A percentile compares a stretch with the other conserved stretches of the same genome.
Conservation (phyloP, 257 asterid genomes). For the Echites panduratus region DNA sequence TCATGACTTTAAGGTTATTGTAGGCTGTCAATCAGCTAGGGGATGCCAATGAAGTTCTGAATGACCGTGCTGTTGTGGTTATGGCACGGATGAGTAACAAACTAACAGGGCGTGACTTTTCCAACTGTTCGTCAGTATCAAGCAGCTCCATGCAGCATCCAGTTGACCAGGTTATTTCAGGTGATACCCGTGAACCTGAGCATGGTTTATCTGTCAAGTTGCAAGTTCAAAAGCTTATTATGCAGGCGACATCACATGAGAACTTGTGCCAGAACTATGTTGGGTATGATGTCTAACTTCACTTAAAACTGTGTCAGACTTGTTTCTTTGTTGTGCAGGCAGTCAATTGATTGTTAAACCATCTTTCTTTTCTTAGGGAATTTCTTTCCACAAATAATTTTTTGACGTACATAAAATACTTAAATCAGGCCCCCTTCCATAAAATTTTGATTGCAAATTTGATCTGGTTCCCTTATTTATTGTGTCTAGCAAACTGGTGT, state of each 20-base stretch:
- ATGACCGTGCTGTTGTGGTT: slow-evolving; percentile 90
- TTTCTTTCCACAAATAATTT: not conserved
- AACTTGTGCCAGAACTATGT: slow-evolving; percentile 96
- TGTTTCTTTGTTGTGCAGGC: too few species aligned
- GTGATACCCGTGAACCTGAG: slow-evolving; percentile 80
- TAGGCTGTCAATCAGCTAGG: slow-evolving; percentile 96
- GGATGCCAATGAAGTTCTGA: slow-evolving; percentile 96
- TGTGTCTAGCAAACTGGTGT: not conserved
- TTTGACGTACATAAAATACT: too few species aligned
- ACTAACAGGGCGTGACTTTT: slow-evolving; percentile 94
- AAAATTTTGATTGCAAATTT: not conserved
- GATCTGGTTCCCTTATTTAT: not conserved
- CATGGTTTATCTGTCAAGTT: slow-evolving; percentile 86
- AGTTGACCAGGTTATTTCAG: slow-evolving; percentile 59
- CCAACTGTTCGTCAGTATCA: slow-evolving; percentile 45
- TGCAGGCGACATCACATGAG: slow-evolving; percentile 86
- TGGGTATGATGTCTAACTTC: slow-evolving; percentile 49
- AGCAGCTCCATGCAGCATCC: slow-evolving; percentile 55
- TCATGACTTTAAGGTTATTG: slow-evolving; percentile 12
- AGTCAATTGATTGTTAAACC: not conserved
- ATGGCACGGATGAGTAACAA: slow-evolving; percentile 99
- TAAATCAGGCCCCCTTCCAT: not conserved
- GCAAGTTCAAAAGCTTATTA: slow-evolving; percentile 95
- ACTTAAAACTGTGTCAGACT: not conserved
- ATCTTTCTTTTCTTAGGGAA: not conserved